Evolutionary conservation across 768 basidiomycete genomes (phyloP).

Genomic region (Lactarius hengduanensis): DNA sequence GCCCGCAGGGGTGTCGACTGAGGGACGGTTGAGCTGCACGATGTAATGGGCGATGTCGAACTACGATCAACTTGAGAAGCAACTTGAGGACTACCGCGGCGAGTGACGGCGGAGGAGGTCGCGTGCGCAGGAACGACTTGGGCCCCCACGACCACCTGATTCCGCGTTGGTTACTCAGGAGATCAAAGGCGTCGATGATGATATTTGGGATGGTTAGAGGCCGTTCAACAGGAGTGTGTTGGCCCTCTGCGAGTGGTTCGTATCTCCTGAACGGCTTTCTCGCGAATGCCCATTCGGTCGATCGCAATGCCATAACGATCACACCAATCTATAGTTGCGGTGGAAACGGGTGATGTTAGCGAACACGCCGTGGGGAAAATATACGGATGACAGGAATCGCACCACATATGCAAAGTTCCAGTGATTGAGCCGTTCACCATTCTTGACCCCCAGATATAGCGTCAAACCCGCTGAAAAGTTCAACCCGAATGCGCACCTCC

Average conservation of each 20-base stretch:
- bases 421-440: constrained; percentile 5
- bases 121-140: constrained; percentile 1
- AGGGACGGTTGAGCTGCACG: constrained; percentile 9
- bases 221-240: not conserved
- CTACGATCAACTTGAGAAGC: constrained; percentile 5
- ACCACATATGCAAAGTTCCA: constrained; percentile 19
- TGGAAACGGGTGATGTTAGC: not conserved
- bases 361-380: not conserved
- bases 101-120: not conserved
- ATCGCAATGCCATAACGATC: not conserved
- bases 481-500: not conserved
- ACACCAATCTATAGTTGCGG: constrained; percentile 7
- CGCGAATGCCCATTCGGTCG: constrained; percentile 20
- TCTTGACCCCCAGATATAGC: not conserved
- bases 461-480: constrained; percentile 7
- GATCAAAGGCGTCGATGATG: constrained; percentile 20
- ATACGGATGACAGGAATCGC: not conserved
- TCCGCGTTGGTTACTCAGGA: constrained; percentile 23
- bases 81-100: not conserved
- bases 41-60: constrained; percentile 11
- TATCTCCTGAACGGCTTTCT: constrained; percentile 11
- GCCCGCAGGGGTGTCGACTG: constrained; percentile 4
- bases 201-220: constrained; percentile 8
- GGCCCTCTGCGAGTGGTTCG: not conserved
- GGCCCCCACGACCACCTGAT: constrained; percentile 26